A percentile compares a stretch with the other conserved stretches of the same genome.
phyloP scores from a whole-genome alignment of 805 yeast species.

The Suhomyces sp. region DNA sequence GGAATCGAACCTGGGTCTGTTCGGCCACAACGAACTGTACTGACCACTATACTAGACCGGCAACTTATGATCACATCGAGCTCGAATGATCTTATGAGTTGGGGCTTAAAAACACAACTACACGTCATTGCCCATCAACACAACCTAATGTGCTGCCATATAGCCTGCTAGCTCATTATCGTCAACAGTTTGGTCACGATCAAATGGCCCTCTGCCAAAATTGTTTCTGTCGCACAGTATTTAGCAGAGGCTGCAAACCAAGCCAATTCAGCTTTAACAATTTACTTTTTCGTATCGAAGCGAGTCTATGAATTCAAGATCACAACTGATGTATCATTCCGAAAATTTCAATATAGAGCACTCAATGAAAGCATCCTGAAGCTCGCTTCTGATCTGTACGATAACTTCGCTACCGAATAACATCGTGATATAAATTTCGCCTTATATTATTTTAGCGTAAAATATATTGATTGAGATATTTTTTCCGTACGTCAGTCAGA shows the following conservation, averaged over 20 bases:
- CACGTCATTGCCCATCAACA: not conserved
- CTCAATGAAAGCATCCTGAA: not conserved
- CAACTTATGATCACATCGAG: not conserved
- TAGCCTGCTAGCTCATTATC: not conserved
- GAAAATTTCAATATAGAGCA: not conserved
- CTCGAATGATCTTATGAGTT: not conserved
- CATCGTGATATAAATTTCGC: not conserved
- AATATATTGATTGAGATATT: not conserved
- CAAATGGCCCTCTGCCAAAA: no score
- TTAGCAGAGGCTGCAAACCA: not conserved
- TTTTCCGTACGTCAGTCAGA: not conserved
- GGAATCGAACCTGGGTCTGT: slow-evolving; percentile 18
- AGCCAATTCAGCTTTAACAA: no score
- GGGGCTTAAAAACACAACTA: not conserved
- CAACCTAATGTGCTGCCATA: not conserved
- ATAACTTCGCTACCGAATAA: not conserved
- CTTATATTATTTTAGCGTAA: no score
- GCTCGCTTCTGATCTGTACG: not conserved
- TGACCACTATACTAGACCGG: slow-evolving; percentile 18
- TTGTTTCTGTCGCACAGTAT: not conserved
- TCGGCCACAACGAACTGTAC: slow-evolving; percentile 19
- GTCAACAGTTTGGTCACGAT: not conserved
- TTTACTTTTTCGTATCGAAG: no score
- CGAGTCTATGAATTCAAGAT: not conserved
- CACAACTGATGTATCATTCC: not conserved